A percentile compares a stretch with the other conserved stretches of the same genome.
Evolutionary conservation across 768 basidiomycete genomes (phyloP).

Genomic region (Leucocoprinus leucothites): DNA sequence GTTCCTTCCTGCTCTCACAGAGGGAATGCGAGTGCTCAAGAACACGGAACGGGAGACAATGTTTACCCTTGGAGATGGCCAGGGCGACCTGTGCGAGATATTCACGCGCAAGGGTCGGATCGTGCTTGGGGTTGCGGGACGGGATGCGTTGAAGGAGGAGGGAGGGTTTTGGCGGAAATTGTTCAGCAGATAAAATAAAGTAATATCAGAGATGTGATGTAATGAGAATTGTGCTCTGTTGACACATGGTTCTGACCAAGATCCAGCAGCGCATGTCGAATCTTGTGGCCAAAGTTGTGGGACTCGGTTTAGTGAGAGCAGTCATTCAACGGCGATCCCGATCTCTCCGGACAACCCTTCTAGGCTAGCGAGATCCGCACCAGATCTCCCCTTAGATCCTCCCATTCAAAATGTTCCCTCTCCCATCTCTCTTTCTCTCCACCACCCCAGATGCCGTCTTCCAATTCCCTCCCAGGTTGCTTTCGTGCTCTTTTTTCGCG

Average conservation of each 20-base stretch:
- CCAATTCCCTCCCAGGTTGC: constrained; percentile 28
- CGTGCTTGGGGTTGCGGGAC: constrained; percentile 40
- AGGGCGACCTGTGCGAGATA: constrained; percentile 38
- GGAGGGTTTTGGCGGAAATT: constrained; percentile 40
- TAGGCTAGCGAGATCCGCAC: constrained; percentile 7
- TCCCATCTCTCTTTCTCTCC: constrained; percentile 10
- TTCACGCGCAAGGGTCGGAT: constrained; percentile 34
- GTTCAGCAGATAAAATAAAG: constrained; percentile 13
- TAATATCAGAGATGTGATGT: too few relatives aligned
- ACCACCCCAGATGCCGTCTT: constrained; percentile 19
- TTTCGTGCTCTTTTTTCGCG: constrained; percentile 29
- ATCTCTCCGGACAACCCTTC: constrained; percentile 17
- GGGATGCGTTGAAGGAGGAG: constrained; percentile 31
- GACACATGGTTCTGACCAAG: not conserved
- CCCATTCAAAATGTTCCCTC: constrained; percentile 21
- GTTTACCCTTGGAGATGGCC: constrained; percentile 10
- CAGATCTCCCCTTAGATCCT: constrained; percentile 11
- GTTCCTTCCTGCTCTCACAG: constrained; percentile 31
- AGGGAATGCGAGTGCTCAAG: constrained; percentile 29
- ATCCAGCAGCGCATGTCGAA: too few relatives aligned
- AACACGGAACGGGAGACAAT: constrained; percentile 33
- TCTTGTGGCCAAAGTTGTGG: too few relatives aligned
- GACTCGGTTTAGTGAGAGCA: too few relatives aligned
- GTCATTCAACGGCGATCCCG: constrained; percentile 12
- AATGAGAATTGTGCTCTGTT: constrained; percentile 1